Conservation (phyloP, 2,329 filamentous ascomycete genomes). For the Epichloe uncinata region DNA sequence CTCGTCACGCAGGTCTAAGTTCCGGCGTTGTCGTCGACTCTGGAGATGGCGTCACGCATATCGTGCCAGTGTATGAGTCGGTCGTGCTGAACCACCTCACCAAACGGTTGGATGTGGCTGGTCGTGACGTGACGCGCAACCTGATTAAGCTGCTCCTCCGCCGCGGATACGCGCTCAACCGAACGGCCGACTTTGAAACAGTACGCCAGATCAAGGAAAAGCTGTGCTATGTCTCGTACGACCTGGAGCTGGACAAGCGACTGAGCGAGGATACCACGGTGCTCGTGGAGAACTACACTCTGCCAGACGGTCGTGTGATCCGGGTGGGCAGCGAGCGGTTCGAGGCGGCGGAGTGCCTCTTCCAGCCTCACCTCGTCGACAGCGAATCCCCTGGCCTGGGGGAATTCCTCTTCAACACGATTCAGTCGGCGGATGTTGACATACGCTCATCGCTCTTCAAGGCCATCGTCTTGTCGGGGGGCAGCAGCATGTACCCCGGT, state of each 20-base stretch:
- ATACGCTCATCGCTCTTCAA: slow-evolving; percentile 90
- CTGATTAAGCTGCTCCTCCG: slow-evolving; percentile 88
- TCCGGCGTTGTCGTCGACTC: slow-evolving; percentile 98
- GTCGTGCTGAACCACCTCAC: slow-evolving; percentile 97
- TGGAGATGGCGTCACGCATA: slow-evolving; percentile 95
- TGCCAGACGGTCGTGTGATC: slow-evolving; percentile 92
- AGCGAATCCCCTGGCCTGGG: slow-evolving; percentile 94
- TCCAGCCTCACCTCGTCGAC: slow-evolving; percentile 96
- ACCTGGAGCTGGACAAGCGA: slow-evolving; percentile 89
- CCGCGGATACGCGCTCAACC: slow-evolving; percentile 90
- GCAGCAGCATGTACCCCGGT: slow-evolving; percentile 98
- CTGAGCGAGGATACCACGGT: slow-evolving; percentile 96
- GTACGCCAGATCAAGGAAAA: slow-evolving; percentile 99
- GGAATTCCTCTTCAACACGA: slow-evolving; percentile 99
- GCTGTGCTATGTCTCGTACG: slow-evolving; percentile 98
- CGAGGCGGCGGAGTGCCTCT: slow-evolving; percentile 93
- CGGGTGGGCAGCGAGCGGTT: slow-evolving; percentile 94
- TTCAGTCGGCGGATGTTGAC: slow-evolving; percentile 90
- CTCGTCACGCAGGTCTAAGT: slow-evolving; percentile 49
- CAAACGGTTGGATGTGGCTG: slow-evolving; percentile 83
- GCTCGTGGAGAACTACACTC: slow-evolving; percentile 91
- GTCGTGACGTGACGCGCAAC: slow-evolving; percentile 95
- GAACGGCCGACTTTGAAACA: slow-evolving; percentile 97
- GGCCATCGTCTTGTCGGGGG: slow-evolving; percentile 94
- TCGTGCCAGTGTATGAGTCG: slow-evolving; percentile 96